These are phyloP conservation scores for Plenodomus tracheiphilus DNA, from an alignment of 2,329 filamentous ascomycete species.

Conservation along the genomic window DNA sequence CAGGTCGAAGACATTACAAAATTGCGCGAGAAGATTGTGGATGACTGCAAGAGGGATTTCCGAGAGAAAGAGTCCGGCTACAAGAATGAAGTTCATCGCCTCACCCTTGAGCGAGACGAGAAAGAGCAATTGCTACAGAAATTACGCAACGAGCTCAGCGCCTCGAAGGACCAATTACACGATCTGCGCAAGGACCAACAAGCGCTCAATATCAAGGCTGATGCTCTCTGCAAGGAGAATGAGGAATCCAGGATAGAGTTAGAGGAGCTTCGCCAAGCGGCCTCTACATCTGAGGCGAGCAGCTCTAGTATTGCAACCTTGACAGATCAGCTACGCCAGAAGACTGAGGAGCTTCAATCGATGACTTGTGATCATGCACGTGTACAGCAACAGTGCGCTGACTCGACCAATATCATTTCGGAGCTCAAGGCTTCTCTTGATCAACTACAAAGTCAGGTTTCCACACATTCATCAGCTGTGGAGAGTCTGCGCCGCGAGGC, in stretches of 20 bases:
- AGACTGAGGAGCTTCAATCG: constrained; percentile 3
- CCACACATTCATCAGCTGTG: constrained; percentile 10
- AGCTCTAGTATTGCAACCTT: background rate
- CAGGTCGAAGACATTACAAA: constrained; percentile 1
- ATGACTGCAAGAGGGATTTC: constrained; percentile 9
- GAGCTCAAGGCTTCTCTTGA: constrained; percentile 9
- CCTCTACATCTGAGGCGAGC: constrained; percentile 1
- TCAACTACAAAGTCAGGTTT: constrained; percentile 10
- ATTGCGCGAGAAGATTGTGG: constrained; percentile 5
- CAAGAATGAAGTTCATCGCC: constrained; percentile 16
- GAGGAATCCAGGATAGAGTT: constrained; percentile 7
- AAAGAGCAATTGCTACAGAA: constrained; percentile 9
- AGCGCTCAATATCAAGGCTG: constrained; percentile 8
- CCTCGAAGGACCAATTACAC: constrained; percentile 7
- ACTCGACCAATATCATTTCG: constrained; percentile 1
- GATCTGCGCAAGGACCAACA: constrained; percentile 5
- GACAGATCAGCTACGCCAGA: constrained; percentile 8
- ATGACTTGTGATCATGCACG: constrained; percentile 5
- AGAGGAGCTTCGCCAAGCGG: constrained; percentile 2
- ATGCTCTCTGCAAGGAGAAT: constrained; percentile 12
- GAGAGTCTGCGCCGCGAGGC: constrained; percentile 15
- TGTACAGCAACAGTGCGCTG: constrained; percentile 3
- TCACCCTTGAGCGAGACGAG: constrained; percentile 15
- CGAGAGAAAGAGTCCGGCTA: constrained; percentile 16
- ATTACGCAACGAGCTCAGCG: constrained; percentile 8